A percentile compares a stretch with the other conserved stretches of the same genome.
phyloP scores from a whole-genome alignment of 805 yeast genomes.

The Candida peoriensis region DNA sequence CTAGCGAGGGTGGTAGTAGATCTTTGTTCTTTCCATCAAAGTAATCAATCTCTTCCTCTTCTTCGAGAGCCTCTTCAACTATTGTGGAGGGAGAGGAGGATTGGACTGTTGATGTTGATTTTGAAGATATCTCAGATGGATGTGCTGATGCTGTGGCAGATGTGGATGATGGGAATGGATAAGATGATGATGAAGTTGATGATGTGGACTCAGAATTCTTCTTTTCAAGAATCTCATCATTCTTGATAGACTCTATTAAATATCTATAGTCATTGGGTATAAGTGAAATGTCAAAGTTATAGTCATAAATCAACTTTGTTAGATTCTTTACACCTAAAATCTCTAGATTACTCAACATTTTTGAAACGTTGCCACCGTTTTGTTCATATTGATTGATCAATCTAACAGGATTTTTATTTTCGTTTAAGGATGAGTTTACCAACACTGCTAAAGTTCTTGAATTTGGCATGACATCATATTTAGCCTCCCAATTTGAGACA shows the following conservation, averaged over 20 bases:
- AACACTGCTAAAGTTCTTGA: slow-evolving; percentile 58
- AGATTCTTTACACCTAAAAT: slow-evolving; percentile 46
- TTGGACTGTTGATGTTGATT: too few species aligned
- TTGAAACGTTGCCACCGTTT: slow-evolving; percentile 22
- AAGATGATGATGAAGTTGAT: too few species aligned
- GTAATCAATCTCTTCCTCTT: not conserved
- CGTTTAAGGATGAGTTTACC: slow-evolving; percentile 26
- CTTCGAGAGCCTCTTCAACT: slow-evolving; percentile 3
- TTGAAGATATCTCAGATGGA: too few species aligned
- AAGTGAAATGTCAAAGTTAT: slow-evolving; percentile 16
- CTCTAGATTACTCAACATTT: slow-evolving; percentile 34
- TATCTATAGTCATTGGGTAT: slow-evolving; percentile 33
- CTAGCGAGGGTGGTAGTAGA: slow-evolving; percentile 38
- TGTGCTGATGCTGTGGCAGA: too few species aligned
- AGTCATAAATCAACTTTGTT: slow-evolving; percentile 18
- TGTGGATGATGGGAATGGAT: too few species aligned
- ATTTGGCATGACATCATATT: slow-evolving; percentile 38
- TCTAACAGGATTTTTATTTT: slow-evolving; percentile 15
- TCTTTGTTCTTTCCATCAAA: slow-evolving; percentile 5
- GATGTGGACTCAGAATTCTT: not conserved
- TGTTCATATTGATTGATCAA: slow-evolving; percentile 24
- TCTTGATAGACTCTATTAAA: slow-evolving; percentile 10
- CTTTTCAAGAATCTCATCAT: not conserved
- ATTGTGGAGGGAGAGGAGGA: too few species aligned
- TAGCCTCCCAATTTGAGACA: slow-evolving; percentile 28